A percentile compares a stretch with the other conserved stretches of the same genome.
Conservation (phyloP, 768 basidiomycete genomes). For the Hericium rajendrae region DNA sequence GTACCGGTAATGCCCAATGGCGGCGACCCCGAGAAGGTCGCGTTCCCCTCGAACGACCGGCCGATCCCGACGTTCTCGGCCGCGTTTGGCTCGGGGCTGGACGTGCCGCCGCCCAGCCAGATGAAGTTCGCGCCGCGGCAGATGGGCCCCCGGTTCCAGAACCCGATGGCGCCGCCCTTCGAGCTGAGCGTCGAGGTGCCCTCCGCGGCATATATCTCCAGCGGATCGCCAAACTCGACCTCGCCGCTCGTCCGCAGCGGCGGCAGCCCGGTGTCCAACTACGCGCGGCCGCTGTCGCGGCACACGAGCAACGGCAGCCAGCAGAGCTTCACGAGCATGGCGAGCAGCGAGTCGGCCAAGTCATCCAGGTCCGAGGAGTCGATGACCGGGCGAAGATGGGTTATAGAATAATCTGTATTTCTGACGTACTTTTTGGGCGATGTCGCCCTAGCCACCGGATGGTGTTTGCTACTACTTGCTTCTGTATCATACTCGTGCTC, state of each 20-base stretch:
- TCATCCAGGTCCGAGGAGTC: constrained; percentile 20
- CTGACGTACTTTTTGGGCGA: neutral
- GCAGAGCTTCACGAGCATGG: constrained; percentile 28
- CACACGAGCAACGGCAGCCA: constrained; percentile 31
- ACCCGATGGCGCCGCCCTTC: constrained; percentile 23
- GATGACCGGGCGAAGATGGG: constrained; percentile 25
- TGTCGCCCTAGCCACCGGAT: constrained; percentile 3
- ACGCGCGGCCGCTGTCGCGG: constrained; percentile 17
- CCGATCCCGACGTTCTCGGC: constrained; percentile 47
- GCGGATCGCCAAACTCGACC: neutral
- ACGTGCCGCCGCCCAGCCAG: constrained; percentile 28
- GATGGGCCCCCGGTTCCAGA: constrained; percentile 41
- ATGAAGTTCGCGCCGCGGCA: constrained; percentile 26
- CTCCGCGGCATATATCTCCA: neutral
- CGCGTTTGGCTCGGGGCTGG: constrained; percentile 24
- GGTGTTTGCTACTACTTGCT: constrained; percentile 4
- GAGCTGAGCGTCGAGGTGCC: constrained; percentile 3
- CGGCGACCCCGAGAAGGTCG: constrained; percentile 37
- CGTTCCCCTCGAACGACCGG: constrained; percentile 46
- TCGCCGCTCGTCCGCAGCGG: neutral
- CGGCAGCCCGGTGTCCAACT: neutral
- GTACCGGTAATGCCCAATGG: constrained; percentile 23
- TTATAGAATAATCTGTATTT: constrained; percentile 37
- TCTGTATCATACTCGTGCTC: neutral
- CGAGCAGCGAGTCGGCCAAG: constrained; percentile 2